Evolutionary conservation across 805 yeast species (phyloP).

Genomic region (Sugiyamaella floridensis): DNA sequence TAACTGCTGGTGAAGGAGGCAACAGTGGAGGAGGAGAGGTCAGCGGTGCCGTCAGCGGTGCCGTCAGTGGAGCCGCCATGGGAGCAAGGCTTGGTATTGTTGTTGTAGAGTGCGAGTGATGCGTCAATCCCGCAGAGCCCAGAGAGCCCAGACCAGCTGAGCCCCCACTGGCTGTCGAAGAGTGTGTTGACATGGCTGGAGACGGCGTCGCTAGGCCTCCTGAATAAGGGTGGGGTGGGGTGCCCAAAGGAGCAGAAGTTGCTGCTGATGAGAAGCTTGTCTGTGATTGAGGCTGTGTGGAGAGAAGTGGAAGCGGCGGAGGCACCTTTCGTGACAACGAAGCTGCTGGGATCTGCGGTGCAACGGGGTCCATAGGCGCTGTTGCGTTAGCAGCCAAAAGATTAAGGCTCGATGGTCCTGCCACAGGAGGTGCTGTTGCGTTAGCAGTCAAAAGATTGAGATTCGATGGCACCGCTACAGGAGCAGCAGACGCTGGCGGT

Average conservation of each 20-base stretch:
- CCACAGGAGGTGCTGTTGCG: background rate
- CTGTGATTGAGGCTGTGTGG: background rate
- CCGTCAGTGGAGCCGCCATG: background rate
- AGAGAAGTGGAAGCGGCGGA: background rate
- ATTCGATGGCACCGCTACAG: background rate
- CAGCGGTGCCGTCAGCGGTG: no score
- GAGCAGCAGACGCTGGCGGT: slow-evolving; percentile 7
- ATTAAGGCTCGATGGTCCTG: background rate
- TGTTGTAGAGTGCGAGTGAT: background rate
- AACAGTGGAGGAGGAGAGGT: background rate
- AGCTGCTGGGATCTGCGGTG: background rate
- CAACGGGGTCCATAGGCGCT: background rate
- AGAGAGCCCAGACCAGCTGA: no score
- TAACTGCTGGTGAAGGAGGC: slow-evolving; percentile 1
- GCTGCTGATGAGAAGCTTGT: background rate
- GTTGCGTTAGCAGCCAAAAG: background rate
- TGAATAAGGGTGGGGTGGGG: background rate
- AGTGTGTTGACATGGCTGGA: background rate
- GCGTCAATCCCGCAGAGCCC: no score
- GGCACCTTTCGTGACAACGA: slow-evolving; percentile 4
- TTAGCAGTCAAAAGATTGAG: background rate
- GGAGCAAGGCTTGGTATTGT: background rate
- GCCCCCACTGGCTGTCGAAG: background rate
- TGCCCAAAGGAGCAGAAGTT: background rate
- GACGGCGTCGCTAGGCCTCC: background rate